phyloP scores from a whole-genome alignment of 179 eudicot genomes.

The Drosera spatulata region DNA sequence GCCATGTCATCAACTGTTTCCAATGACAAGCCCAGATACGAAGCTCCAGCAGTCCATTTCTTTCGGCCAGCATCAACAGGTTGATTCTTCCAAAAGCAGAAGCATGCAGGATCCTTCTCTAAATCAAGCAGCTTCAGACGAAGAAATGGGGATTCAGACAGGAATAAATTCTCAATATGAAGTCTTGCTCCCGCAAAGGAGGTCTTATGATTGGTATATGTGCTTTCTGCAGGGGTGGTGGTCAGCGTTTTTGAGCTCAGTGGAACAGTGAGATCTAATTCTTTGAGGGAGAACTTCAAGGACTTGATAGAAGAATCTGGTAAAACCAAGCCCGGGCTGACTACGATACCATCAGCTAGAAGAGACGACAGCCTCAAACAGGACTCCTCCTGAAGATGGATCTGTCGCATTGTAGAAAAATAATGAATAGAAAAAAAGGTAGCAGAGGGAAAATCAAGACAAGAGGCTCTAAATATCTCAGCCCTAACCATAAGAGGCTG shows the following conservation, averaged over 20 bases:
- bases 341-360: slow-evolving; percentile 82
- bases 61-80: slow-evolving; percentile 94
- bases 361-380: slow-evolving; percentile 87
- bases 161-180: slow-evolving; percentile 58
- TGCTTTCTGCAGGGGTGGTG: slow-evolving; percentile 8
- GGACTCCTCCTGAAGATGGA: slow-evolving; percentile 95
- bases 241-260: slow-evolving; percentile 31
- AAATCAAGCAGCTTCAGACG: slow-evolving; percentile 53
- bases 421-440: slow-evolving; percentile 1
- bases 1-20: slow-evolving; percentile 32
- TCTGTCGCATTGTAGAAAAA: slow-evolving; percentile 27
- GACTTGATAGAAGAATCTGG: slow-evolving; percentile 71
- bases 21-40: slow-evolving; percentile 63
- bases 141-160: slow-evolving; percentile 57
- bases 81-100: slow-evolving; percentile 82
- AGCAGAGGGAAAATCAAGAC: background rate
- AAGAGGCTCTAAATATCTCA: background rate
- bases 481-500: slow-evolving; percentile 70
- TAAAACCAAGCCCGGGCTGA: slow-evolving; percentile 46
- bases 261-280: slow-evolving; percentile 77
- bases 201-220: slow-evolving; percentile 18
- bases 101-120: slow-evolving; percentile 96
- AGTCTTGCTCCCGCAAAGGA: slow-evolving; percentile 74
- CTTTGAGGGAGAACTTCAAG: slow-evolving; percentile 49
- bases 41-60: slow-evolving; percentile 72